Evolutionary conservation across 164 flowering plant genomes (phyloP).

Genomic region (Annona squamosa): DNA sequence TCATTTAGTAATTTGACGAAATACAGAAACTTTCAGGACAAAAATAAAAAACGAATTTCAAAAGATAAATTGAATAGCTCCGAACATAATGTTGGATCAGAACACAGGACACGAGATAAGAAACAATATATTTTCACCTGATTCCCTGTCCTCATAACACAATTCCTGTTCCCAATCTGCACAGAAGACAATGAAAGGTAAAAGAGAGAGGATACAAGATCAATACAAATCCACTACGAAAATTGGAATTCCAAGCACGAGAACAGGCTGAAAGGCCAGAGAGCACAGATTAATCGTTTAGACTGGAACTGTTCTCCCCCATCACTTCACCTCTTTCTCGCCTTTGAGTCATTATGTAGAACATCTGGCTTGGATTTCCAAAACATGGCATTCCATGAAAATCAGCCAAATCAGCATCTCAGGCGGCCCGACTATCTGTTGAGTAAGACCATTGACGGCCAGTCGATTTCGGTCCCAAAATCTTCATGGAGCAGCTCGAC

Average conservation of each 20-base stretch:
- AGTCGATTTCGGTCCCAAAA: not conserved
- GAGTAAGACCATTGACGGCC: not conserved
- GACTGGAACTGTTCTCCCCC: not conserved
- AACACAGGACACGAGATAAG: no score
- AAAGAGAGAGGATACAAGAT: not conserved
- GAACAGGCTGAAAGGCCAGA: not conserved
- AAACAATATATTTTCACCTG: conserved; percentile 27
- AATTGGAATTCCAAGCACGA: not conserved
- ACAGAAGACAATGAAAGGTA: not conserved
- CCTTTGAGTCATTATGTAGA: not conserved
- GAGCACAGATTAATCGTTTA: no score
- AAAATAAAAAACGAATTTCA: not conserved
- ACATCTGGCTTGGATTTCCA: not conserved
- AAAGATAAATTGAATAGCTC: not conserved
- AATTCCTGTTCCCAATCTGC: conserved; percentile 42
- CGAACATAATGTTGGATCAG: conserved; percentile 24
- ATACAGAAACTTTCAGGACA: not conserved
- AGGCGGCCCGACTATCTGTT: not conserved
- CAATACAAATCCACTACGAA: not conserved
- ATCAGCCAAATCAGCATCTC: not conserved
- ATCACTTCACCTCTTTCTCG: not conserved
- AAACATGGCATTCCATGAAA: not conserved
- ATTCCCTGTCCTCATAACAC: conserved; percentile 21
- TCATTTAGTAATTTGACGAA: not conserved
- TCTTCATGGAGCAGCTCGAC: not conserved